Base-by-base conservation (phyloP, 495 filamentous ascomycete genomes). In the Trichoderma virens region DNA sequence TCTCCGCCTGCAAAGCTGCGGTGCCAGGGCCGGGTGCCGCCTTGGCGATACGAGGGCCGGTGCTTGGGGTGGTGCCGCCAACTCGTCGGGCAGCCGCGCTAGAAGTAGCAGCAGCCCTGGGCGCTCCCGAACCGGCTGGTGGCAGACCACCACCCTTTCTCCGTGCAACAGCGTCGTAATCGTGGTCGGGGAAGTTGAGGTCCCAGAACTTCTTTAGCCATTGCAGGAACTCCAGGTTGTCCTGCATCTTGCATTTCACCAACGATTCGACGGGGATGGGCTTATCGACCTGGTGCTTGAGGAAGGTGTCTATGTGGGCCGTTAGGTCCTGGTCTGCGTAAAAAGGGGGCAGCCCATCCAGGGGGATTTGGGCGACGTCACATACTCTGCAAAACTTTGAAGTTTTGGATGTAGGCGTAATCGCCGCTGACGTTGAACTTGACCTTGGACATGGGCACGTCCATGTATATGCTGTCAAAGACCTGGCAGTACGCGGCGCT, bases 181-280 rank as follows among this genome's bases (percentile, higher is more conserved):
- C 94, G 62, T 91, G 91, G 56, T 93, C 94, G 9, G 94, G 92
- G 73, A 88, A 98, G 82, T 97, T 92, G 72, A 97, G 93, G 72
- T 98, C 95, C 94, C 94, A 98, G 79, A 91, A 96, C 67, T 82
- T 79, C 84, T 98, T 98, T 62, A 84, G 87, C 90, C 91, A 98
- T 79, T 98, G 94, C 38, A 98, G 85, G 76, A 98, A 98, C 72
- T 97, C 95, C 66, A 98, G 91, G 80, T 98, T 98, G 74, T 98
- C 94, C 79, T 98, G 94, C 91, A 98, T 98, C 79, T 95, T 96
- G 83, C 94, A 98, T 77, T 97, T 98, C 67, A 92, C 83, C 64
- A 98, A 87, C 68, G 84, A 79, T 75, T 96, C 87, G 69, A 97
- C 89, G 68, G 92, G 92, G 66, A 98, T 85, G 28, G 87, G 86